A percentile compares a stretch with the other conserved stretches of the same genome.
phyloP scores from a whole-genome alignment of 495 filamentous ascomycete genomes.

The Neurospora tetrasperma region DNA sequence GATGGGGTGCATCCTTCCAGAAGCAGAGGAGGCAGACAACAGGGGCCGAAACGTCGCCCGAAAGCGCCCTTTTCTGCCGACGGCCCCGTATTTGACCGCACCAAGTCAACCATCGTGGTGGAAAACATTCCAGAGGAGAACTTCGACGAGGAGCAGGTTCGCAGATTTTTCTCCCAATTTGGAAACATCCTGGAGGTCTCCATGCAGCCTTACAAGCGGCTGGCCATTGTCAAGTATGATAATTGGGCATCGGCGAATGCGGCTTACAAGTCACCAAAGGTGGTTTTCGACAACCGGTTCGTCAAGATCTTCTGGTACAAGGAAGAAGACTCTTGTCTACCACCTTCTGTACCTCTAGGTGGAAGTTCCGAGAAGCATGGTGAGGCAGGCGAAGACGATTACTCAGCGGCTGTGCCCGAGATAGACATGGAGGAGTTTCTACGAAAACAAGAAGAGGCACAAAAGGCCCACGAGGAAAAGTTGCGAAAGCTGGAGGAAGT shows the following conservation, averaged over 20 bases:
- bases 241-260: conserved; percentile 62
- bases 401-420: conserved; percentile 36
- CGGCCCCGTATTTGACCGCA: conserved; percentile 64
- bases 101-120: conserved; percentile 73
- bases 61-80: conserved; percentile 58
- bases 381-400: conserved; percentile 10
- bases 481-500: conserved; percentile 61
- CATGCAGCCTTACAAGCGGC: conserved; percentile 64
- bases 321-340: conserved; percentile 33
- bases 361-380: conserved; percentile 8
- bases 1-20: conserved; percentile 2
- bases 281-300: conserved; percentile 94
- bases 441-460: conserved; percentile 66
- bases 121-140: conserved; percentile 89
- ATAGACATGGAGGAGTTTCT: conserved; percentile 74
- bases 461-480: conserved; percentile 70
- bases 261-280: conserved; percentile 84
- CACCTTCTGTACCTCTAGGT: conserved; percentile 10
- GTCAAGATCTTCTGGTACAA: conserved; percentile 97
- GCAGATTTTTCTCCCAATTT: conserved; percentile 76
- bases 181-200: conserved; percentile 63
- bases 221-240: conserved; percentile 76
- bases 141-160: conserved; percentile 62
- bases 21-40: conserved; percentile 13
- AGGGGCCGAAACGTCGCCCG: conserved; percentile 23